phyloP scores from a whole-genome alignment of 2,329 filamentous ascomycete species.

The Dothideomycetes sp. region DNA sequence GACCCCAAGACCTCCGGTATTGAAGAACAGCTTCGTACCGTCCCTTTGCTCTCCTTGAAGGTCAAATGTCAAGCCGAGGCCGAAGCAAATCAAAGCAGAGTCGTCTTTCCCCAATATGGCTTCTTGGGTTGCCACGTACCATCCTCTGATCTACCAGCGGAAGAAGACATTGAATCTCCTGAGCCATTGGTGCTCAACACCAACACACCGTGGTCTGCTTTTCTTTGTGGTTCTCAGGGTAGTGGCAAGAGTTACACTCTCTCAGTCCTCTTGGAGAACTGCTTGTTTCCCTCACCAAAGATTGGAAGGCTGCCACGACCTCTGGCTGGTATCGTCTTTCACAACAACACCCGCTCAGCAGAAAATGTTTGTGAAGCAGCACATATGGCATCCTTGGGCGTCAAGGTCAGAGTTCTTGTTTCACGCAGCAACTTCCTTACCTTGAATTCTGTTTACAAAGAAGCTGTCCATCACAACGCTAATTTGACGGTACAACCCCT shows the following conservation, averaged over 20 bases:
- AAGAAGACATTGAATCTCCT: slow-evolving; percentile 6
- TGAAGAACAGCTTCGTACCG: slow-evolving; percentile 7
- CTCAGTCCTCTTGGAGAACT: slow-evolving; percentile 52
- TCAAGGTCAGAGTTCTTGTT: slow-evolving; percentile 44
- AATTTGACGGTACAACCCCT: slow-evolving; percentile 40
- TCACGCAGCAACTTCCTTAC: slow-evolving; percentile 38
- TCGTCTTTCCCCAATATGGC: slow-evolving; percentile 19
- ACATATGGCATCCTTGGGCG: slow-evolving; percentile 39
- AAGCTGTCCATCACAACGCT: slow-evolving; percentile 26
- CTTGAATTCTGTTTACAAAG: slow-evolving; percentile 36
- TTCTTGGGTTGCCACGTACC: slow-evolving; percentile 20
- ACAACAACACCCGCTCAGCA: slow-evolving; percentile 44
- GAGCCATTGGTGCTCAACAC: slow-evolving; percentile 42
- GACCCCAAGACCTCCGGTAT: not conserved
- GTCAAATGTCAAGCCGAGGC: not conserved
- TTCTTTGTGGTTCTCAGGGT: slow-evolving; percentile 56
- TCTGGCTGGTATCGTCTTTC: slow-evolving; percentile 51
- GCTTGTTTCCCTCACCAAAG: slow-evolving; percentile 36
- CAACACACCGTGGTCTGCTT: slow-evolving; percentile 47
- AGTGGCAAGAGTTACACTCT: slow-evolving; percentile 54
- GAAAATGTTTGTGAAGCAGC: slow-evolving; percentile 50
- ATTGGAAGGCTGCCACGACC: slow-evolving; percentile 41
- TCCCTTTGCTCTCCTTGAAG: slow-evolving; percentile 4
- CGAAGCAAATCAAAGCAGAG: not conserved
- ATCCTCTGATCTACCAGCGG: slow-evolving; percentile 4